Conservation (phyloP, 371 early-diverging fungal genomes). For the Lichtheimia hyalospora region DNA sequence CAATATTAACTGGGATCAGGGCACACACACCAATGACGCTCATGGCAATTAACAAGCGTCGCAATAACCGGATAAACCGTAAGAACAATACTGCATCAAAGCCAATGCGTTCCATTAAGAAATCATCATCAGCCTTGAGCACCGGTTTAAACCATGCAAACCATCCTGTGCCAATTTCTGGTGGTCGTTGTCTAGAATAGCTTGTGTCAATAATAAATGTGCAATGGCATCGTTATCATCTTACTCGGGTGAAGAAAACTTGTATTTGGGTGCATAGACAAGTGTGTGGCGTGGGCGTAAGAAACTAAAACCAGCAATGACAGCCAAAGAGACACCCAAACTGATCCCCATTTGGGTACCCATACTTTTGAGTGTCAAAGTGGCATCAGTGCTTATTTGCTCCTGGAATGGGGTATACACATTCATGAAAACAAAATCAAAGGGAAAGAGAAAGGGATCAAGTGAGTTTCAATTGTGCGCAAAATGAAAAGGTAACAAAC, state of each 20-base stretch:
- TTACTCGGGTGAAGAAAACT: constrained; percentile 39
- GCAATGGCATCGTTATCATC: background rate
- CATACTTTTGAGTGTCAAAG: constrained; percentile 33
- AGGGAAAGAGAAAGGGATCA: background rate
- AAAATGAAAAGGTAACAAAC: background rate
- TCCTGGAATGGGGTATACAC: constrained; percentile 23
- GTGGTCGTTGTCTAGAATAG: constrained; percentile 50
- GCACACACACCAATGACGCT: constrained; percentile 55
- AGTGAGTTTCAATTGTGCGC: background rate
- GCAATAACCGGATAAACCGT: constrained; percentile 61
- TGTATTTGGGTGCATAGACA: constrained; percentile 48
- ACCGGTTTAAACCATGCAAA: constrained; percentile 66
- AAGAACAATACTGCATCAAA: constrained; percentile 77
- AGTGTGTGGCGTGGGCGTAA: constrained; percentile 46
- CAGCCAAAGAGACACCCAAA: constrained; percentile 41
- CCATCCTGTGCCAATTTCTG: constrained; percentile 51
- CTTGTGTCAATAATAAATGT: background rate
- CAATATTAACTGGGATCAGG: constrained; percentile 60
- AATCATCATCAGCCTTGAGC: constrained; percentile 54
- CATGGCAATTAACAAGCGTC: constrained; percentile 52
- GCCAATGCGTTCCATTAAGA: constrained; percentile 63
- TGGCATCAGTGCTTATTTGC: constrained; percentile 23
- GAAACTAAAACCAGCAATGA: constrained; percentile 33
- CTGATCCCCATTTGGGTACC: constrained; percentile 48
- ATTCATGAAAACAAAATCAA: background rate